Conservation (phyloP, 1,284 basidiomycete species). For the Melampsora larici-populina region DNA sequence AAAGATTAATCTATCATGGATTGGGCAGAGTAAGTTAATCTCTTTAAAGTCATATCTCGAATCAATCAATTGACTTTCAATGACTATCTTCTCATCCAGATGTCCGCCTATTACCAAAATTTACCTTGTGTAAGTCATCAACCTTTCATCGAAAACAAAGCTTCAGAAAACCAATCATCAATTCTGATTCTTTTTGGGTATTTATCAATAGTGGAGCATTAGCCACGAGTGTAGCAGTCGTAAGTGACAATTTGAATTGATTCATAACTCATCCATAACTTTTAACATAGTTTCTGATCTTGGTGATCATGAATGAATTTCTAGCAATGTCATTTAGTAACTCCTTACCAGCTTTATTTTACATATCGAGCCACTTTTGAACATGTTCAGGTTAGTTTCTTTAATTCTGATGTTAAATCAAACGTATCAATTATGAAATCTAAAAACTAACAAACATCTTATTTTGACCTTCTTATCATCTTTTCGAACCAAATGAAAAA, state of each 20-base stretch:
- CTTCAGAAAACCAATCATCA: background rate
- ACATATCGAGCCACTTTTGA: constrained; percentile 41
- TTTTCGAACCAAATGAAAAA: background rate
- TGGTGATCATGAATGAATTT: too few relatives aligned
- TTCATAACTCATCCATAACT: background rate
- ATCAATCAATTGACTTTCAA: background rate
- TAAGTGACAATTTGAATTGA: constrained; percentile 5
- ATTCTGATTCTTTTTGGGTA: background rate
- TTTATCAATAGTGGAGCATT: constrained; percentile 22
- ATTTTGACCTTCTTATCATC: background rate
- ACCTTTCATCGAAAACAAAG: background rate
- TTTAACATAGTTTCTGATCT: too few relatives aligned
- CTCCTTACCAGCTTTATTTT: constrained; percentile 43
- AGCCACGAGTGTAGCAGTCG: constrained; percentile 40
- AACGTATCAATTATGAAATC: too few relatives aligned
- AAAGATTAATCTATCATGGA: constrained; percentile 10
- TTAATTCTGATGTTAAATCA: too few relatives aligned
- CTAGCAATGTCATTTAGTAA: constrained; percentile 41
- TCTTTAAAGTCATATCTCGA: background rate
- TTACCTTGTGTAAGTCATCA: constrained; percentile 36
- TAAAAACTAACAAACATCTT: background rate
- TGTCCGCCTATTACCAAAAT: constrained; percentile 43
- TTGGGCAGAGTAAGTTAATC: constrained; percentile 39
- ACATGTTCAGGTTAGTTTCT: constrained; percentile 32
- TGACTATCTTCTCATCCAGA: background rate